Conservation (phyloP, 2,329 filamentous ascomycete species). For the Fusarium zealandicum region DNA sequence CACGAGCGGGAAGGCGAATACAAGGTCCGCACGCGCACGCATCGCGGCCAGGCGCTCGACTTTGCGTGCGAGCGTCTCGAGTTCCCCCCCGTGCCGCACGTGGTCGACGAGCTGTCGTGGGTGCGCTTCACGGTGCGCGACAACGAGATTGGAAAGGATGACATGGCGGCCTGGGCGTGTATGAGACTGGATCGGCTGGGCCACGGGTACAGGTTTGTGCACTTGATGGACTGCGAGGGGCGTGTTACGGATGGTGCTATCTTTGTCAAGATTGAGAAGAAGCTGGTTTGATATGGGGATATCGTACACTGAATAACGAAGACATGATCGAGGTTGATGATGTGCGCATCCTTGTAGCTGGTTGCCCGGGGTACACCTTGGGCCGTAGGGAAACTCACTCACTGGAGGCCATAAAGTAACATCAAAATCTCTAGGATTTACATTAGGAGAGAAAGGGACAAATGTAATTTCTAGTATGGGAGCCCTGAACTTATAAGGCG, state of each 20-base stretch:
- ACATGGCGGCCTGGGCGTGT: slow-evolving; percentile 87
- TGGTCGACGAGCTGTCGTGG: slow-evolving; percentile 75
- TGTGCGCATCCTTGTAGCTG: too few relatives aligned
- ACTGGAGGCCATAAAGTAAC: too few relatives aligned
- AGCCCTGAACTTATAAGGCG: too few relatives aligned
- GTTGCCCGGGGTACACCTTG: too few relatives aligned
- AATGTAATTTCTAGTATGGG: too few relatives aligned
- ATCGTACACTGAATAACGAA: slow-evolving; percentile 8
- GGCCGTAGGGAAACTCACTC: too few relatives aligned
- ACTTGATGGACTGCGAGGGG: slow-evolving; percentile 74
- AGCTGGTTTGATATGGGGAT: slow-evolving; percentile 39
- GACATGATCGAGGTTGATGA: neutral
- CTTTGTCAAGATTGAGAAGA: slow-evolving; percentile 77
- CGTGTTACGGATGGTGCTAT: slow-evolving; percentile 71
- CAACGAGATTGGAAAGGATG: slow-evolving; percentile 80
- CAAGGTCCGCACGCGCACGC: slow-evolving; percentile 66
- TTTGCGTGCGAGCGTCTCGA: slow-evolving; percentile 65
- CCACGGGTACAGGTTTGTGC: slow-evolving; percentile 78
- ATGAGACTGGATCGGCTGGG: slow-evolving; percentile 82
- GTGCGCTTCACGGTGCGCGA: slow-evolving; percentile 87
- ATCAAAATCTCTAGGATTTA: too few relatives aligned
- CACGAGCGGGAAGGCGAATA: slow-evolving; percentile 55
- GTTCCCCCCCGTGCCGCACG: slow-evolving; percentile 62
- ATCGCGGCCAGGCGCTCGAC: slow-evolving; percentile 67
- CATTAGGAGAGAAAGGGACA: too few relatives aligned